phyloP scores from a whole-genome alignment of 2,329 filamentous ascomycete species.

The Lecanicillium sp. region DNA sequence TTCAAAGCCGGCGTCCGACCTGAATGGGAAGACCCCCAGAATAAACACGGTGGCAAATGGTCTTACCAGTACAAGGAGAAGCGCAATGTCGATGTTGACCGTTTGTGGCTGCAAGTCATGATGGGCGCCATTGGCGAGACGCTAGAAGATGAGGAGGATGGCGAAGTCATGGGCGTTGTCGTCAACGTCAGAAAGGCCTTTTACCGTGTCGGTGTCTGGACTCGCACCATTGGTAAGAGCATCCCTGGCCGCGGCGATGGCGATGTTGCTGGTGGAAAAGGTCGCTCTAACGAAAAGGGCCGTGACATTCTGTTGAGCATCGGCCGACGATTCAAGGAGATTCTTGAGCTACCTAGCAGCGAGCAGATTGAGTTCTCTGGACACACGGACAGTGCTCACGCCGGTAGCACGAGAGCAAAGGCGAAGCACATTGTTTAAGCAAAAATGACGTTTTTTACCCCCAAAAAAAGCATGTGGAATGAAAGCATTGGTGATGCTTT shows the following conservation, averaged over 20 bases:
- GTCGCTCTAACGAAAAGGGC: slow-evolving; percentile 71
- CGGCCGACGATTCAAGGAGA: slow-evolving; percentile 85
- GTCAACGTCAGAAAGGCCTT: slow-evolving; percentile 98
- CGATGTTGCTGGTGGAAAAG: slow-evolving; percentile 67
- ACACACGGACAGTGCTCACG: slow-evolving; percentile 88
- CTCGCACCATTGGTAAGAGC: slow-evolving; percentile 81
- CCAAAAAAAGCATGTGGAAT: too few species aligned
- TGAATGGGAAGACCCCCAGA: slow-evolving; percentile 97
- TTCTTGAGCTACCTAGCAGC: slow-evolving; percentile 66
- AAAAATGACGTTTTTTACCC: too few species aligned
- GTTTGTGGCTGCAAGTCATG: slow-evolving; percentile 95
- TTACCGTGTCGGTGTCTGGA: slow-evolving; percentile 97
- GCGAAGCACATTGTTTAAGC: slow-evolving; percentile 79
- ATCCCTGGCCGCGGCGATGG: slow-evolving; percentile 68
- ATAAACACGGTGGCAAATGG: slow-evolving; percentile 99
- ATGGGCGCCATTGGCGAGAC: slow-evolving; percentile 95
- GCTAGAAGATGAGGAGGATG: slow-evolving; percentile 86
- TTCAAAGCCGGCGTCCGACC: slow-evolving; percentile 97
- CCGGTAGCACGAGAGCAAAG: slow-evolving; percentile 90
- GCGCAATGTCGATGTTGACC: slow-evolving; percentile 82
- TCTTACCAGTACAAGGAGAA: slow-evolving; percentile 98
- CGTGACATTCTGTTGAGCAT: slow-evolving; percentile 78
- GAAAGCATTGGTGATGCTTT: too few species aligned
- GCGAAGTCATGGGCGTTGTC: slow-evolving; percentile 98
- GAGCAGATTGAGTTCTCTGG: slow-evolving; percentile 92